These are phyloP conservation scores for Phtheirospermum japonicum DNA, from an alignment of 257 asterid species.

Conservation along the genomic window DNA sequence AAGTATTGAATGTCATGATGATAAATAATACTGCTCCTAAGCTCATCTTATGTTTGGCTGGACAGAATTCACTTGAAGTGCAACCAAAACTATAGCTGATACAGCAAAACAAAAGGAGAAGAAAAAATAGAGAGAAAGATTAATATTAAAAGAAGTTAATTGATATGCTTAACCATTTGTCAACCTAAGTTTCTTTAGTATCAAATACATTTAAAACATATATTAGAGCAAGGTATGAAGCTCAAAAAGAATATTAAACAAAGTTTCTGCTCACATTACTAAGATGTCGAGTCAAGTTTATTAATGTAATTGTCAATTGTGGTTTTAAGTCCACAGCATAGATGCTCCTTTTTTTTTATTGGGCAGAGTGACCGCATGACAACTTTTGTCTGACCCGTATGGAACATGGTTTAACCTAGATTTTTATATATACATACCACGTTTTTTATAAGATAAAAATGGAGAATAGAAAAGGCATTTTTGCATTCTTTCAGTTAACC, in stretches of 20 bases:
- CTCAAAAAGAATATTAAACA: background rate
- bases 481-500: too few species aligned
- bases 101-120: background rate
- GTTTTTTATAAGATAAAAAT: too few species aligned
- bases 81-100: slow-evolving; percentile 18
- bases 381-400: too few species aligned
- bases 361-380: too few species aligned
- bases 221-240: slow-evolving; percentile 6
- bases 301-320: background rate
- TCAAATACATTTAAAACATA: background rate
- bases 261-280: background rate
- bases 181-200: background rate
- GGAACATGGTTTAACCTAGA: too few species aligned
- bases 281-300: background rate
- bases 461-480: too few species aligned
- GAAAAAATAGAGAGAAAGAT: too few species aligned
- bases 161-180: background rate
- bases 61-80: background rate
- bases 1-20: background rate
- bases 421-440: too few species aligned
- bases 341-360: too few species aligned
- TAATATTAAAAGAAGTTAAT: too few species aligned
- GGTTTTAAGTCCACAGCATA: slow-evolving; percentile 4
- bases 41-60: background rate
- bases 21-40: slow-evolving; percentile 10